These are phyloP conservation scores for Sungouiella blattae DNA, from an alignment of 805 yeast genomes.

Conservation along the genomic window DNA sequence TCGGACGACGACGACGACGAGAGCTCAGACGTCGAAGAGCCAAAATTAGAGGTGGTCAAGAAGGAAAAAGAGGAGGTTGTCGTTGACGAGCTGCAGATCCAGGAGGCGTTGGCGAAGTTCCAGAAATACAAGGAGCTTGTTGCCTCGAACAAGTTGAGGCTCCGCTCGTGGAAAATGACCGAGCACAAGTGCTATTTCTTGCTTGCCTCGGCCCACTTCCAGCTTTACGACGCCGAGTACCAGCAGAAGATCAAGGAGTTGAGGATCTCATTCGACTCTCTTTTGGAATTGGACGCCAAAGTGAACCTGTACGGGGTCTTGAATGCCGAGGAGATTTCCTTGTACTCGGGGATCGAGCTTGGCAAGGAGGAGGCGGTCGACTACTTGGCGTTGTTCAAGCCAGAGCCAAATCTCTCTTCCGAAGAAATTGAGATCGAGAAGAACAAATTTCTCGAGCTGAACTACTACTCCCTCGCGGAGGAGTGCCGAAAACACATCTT, in stretches of 20 bases:
- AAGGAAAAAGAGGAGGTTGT: neutral
- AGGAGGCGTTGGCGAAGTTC: constrained; percentile 5
- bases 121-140: constrained; percentile 22
- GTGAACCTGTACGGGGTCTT: neutral
- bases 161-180: constrained; percentile 53
- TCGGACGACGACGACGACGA: constrained; percentile 4
- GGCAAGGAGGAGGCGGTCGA: constrained; percentile 6
- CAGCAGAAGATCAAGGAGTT: constrained; percentile 18
- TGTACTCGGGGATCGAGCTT: neutral
- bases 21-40: neutral
- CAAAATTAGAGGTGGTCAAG: neutral
- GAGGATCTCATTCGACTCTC: constrained; percentile 7
- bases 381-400: constrained; percentile 3
- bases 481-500: constrained; percentile 50
- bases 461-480: constrained; percentile 61
- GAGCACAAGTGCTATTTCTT: constrained; percentile 78
- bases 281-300: neutral
- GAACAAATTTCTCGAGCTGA: constrained; percentile 46
- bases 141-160: constrained; percentile 22
- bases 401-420: neutral
- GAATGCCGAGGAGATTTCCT: neutral
- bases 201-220: constrained; percentile 70
- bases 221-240: constrained; percentile 40
- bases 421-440: constrained; percentile 12
- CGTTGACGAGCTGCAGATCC: constrained; percentile 1